These are phyloP conservation scores for Pythium pectinolyticum DNA, from an alignment of 352 stramenopile genomes.

Conservation along the genomic window DNA sequence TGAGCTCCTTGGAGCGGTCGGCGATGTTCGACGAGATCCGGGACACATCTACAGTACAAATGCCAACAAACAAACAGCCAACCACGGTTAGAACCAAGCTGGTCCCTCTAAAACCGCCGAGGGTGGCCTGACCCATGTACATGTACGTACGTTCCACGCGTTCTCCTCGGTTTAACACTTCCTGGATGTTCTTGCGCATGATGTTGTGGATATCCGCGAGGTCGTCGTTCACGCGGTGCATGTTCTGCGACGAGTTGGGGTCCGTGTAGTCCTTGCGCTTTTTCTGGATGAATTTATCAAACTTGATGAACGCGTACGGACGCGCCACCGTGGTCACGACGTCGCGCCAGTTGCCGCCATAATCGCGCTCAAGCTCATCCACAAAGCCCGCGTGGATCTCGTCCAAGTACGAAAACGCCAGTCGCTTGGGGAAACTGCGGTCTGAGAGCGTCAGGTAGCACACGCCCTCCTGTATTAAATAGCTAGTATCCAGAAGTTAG, in stretches of 20 bases:
- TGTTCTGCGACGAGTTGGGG: constrained; percentile 94
- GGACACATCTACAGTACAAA: constrained; percentile 61
- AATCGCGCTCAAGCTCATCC: constrained; percentile 92
- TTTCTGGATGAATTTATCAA: constrained; percentile 97
- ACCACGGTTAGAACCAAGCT: not conserved
- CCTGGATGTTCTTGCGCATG: constrained; percentile 98
- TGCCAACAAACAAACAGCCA: not conserved
- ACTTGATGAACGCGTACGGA: constrained; percentile 99
- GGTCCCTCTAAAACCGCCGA: not conserved
- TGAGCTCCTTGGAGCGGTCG: constrained; percentile 95
- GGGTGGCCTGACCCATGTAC: not conserved
- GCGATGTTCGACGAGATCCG: constrained; percentile 89
- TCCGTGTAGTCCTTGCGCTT: constrained; percentile 98
- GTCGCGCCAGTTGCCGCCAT: constrained; percentile 88
- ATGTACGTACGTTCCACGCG: constrained; percentile 76
- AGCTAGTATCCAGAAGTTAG: constrained; percentile 52
- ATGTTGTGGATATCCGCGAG: constrained; percentile 99
- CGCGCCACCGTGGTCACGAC: constrained; percentile 94
- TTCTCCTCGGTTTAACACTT: constrained; percentile 91
- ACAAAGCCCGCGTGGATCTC: constrained; percentile 95
- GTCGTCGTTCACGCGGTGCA: constrained; percentile 96
- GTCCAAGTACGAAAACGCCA: constrained; percentile 97
- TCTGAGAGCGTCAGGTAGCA: constrained; percentile 98
- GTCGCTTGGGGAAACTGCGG: constrained; percentile 95
- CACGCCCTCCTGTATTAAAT: constrained; percentile 96